phyloP scores from a whole-genome alignment of 2,329 filamentous ascomycete species.

The Colletotrichum kahawae region DNA sequence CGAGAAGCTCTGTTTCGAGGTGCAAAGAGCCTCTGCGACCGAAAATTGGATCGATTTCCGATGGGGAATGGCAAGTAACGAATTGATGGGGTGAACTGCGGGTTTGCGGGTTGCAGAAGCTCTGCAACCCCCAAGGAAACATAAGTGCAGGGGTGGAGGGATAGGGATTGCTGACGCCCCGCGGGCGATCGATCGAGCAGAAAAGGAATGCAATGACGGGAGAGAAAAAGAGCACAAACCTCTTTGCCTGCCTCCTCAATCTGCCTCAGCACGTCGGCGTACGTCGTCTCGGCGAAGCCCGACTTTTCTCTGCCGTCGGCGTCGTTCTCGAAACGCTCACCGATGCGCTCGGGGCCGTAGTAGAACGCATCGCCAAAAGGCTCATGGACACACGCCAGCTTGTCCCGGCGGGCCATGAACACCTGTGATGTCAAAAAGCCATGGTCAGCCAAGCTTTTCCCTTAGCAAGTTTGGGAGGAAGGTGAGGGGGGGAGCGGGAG shows the following conservation, averaged over 20 bases:
- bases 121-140: conserved; percentile 8
- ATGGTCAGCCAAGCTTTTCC: background rate
- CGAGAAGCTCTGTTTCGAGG: conserved; percentile 19
- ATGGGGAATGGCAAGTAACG: background rate
- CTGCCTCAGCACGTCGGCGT: conserved; percentile 76
- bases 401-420: conserved; percentile 92
- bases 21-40: background rate
- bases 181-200: background rate
- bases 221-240: conserved; percentile 55
- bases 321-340: conserved; percentile 78
- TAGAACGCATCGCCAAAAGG: conserved; percentile 98
- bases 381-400: conserved; percentile 86
- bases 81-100: conserved; percentile 4
- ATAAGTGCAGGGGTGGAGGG: background rate
- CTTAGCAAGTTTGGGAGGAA: background rate
- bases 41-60: conserved; percentile 4
- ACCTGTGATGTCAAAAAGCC: conserved; percentile 60
- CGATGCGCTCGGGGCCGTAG: conserved; percentile 88
- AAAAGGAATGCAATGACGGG: conserved; percentile 24
- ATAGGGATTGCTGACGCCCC: background rate
- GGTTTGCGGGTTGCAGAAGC: conserved; percentile 4
- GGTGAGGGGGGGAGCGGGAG: background rate
- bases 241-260: conserved; percentile 76
- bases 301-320: conserved; percentile 57
- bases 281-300: conserved; percentile 74